Evolutionary conservation across 164 flowering plant genomes (phyloP), one percentile per base, ranked within the genome.

Genomic region (Nymphaea thermarum): DNA sequence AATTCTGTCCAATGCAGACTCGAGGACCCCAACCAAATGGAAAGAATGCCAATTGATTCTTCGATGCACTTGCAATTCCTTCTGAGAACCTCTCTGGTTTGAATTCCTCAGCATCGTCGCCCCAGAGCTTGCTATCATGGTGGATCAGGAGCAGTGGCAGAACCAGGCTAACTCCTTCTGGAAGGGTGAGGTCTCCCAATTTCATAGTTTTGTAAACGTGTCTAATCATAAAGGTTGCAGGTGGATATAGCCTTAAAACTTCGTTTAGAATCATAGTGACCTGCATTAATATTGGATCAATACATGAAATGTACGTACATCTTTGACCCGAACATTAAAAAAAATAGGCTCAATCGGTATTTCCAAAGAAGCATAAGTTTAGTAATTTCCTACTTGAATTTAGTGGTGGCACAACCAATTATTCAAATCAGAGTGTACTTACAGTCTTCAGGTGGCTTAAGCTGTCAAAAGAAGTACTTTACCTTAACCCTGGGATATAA

Each of bases 401-500:
- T 10, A 16, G 60, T 16, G 60, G 2, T 55, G 10, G 10, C 60
- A 55, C 10, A 8, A 8, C 60, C 64, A 62, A 11, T 7, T 25
- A 62, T 14, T 64, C 42, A 6, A 36, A 42, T 25, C 8, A n/a
- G 6, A 61, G 41, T 64, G 43, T n/a, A 64, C 77, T 67, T 43
- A 74, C 77, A 63, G 64, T 74, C 70, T 74, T 74, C 12, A 74
- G 68, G 42, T 70, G 68, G 44, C 63, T 67, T 67, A 74, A 59
- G 8, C 66, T 70, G 60, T 74, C 73, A 18, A 74, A 67, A 5
- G 43, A 42, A 3, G 67, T 51, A 51, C 57, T 51, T 4, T 51
- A 75, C 77, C 69, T 68, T 6, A 65, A 68, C 15, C 74, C 72
- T 0, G 75, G 72, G 59, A 71, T 43, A 42, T 60, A 63, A 16